Base-by-base conservation (phyloP, 257 asterid genomes). In the Solanum paucissectum region DNA sequence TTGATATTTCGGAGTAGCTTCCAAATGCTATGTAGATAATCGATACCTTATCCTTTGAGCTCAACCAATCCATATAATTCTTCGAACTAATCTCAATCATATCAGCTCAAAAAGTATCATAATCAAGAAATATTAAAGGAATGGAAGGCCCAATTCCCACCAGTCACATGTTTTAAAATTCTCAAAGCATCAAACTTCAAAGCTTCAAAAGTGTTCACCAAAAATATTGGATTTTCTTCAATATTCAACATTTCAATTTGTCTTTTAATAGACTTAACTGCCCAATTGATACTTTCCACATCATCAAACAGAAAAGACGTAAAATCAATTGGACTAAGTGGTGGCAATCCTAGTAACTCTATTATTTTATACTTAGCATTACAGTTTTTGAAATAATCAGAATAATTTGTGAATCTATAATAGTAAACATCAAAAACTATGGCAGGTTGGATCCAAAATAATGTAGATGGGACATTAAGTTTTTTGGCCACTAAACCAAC, bases 11-110 rank as follows among this genome's bases (percentile, higher is more conserved):
- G 12, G 46, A 2, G 14, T 83, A 12, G 32, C 88, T 88, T 18
- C 90, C 88, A 52, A 87, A 88, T 29, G 86, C 87, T 34, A 88
- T 64, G n/a, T 90, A 87, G 25, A 86, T 84, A 58, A 88, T 89
- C 4, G 86, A 90, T 20, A 18, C 9, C 20, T 73, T 27, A 2
- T 88, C 52, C 86, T 32, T 68, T 3, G 75, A 58, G 72, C 72
- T 25, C 62, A 90, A 11, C 91, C 89, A 90, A 18, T 44, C 66
- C 12, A 69, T 32, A 6, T 86, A 90, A 33, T 87, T 83, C 2
- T 68, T 83, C 23, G 66, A 64, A 64, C 40, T 49, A 12, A 18
- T 42, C 49, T 42, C 49, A 42, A 42, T 42, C 49, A 42, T 10
- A 42, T 42, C 4, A 42, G 13, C 49, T 42, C 4, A 13, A 42